Evolutionary conservation across 2,329 filamentous ascomycete species (phyloP), one percentile per base, ranked within the genome.

Genomic region (Amauroascus verrucosus): DNA sequence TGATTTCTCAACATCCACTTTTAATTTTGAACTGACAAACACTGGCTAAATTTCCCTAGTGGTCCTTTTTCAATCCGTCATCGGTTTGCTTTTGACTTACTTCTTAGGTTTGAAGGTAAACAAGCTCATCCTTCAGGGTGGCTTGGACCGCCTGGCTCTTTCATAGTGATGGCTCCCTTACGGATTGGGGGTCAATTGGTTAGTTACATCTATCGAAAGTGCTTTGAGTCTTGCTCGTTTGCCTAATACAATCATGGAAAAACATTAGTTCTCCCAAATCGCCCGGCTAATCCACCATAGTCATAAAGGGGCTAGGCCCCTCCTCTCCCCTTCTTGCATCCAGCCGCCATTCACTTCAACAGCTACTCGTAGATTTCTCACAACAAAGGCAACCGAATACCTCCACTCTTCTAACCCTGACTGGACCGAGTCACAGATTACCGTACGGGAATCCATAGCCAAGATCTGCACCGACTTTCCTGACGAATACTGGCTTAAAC

Each of bases 381-480:
- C 61, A 45, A 54, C 59, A n/a, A 57, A 57, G 37, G 63, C 60
- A 7, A 61, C 59, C 18, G 62, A 64, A 30, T 64, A 61, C 53
- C 59, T 64, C 8, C 62, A 61, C 43, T 48, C 58, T 7, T 55
- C 63, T 40, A 58, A 62, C 46, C 62, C 67, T 2, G 71, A 72
- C 57, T 66, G 69, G 53, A 71, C 64, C 2, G 68, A 72, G 16
- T 68, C 68, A 1, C 71, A 73, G 61, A 58, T 64, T 20, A 66
- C 65, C 1, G 71, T 76, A 5, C 70, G 72, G 33, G 68, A 71
- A 51, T 65, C 71, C 2, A 72, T 76, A 38, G 58, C 65, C 20
- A 73, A 72, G 52, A 71, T 75, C 43, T 73, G 70, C 59, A 60
- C 67, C 11, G 69, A 74, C 51, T 45, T 30, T 16, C 41, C 41